A percentile compares a stretch with the other conserved stretches of the same genome.
phyloP scores from a whole-genome alignment of 1,139 yeast species.

The Lodderomyces parapsilosis region DNA sequence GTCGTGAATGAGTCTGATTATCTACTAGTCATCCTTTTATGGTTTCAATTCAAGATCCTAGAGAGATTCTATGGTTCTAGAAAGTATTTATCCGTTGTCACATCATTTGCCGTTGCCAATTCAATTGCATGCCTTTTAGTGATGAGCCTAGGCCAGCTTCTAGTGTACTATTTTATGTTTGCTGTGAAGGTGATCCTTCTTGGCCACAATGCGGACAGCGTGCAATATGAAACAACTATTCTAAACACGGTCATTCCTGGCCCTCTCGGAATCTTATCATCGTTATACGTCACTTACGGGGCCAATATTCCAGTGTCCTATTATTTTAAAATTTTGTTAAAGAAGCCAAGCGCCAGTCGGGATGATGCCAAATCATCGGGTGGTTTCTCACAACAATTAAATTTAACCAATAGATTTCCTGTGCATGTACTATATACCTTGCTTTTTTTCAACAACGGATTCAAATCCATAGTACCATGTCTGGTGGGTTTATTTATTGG shows the following conservation, averaged over 20 bases:
- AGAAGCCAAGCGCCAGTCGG: slow-evolving; percentile 20
- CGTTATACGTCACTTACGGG: slow-evolving; percentile 58
- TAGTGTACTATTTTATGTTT: slow-evolving; percentile 30
- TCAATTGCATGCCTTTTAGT: slow-evolving; percentile 30
- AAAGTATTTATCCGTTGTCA: slow-evolving; percentile 46
- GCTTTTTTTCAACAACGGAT: slow-evolving; percentile 54
- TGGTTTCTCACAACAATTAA: slow-evolving; percentile 25
- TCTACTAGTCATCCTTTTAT: slow-evolving; percentile 46
- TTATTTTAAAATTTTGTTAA: slow-evolving; percentile 49
- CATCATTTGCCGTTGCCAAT: slow-evolving; percentile 35
- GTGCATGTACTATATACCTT: slow-evolving; percentile 53
- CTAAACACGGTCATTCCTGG: slow-evolving; percentile 51
- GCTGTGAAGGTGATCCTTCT: slow-evolving; percentile 17
- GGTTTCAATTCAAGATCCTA: slow-evolving; percentile 60
- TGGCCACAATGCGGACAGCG: slow-evolving; percentile 10
- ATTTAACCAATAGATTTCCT: slow-evolving; percentile 57
- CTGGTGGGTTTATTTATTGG: slow-evolving; percentile 62
- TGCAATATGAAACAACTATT: slow-evolving; percentile 25
- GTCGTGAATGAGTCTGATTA: slow-evolving; percentile 69
- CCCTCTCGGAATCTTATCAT: slow-evolving; percentile 61
- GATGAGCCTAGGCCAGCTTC: slow-evolving; percentile 40
- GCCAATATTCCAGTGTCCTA: slow-evolving; percentile 60
- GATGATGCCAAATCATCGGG: neutral
- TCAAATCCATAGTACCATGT: slow-evolving; percentile 50
- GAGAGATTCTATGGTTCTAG: slow-evolving; percentile 67